Conservation (phyloP, 352 stramenopile species). For the Globisporangium perplexum region DNA sequence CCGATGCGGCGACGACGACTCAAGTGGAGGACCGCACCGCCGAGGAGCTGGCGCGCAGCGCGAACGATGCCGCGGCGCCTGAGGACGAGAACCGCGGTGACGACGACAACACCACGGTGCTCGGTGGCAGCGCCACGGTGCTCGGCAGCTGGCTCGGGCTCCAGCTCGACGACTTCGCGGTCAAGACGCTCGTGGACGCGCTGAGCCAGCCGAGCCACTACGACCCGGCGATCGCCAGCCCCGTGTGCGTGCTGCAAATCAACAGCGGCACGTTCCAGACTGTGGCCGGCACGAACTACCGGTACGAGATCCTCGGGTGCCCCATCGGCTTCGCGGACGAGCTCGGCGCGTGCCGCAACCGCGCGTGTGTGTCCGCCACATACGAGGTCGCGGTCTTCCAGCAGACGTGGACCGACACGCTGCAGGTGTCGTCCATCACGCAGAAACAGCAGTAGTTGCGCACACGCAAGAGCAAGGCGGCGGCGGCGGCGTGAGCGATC, state of each 20-base stretch:
- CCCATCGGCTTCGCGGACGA: slow-evolving; percentile 24
- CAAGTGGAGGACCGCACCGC: slow-evolving; percentile 2
- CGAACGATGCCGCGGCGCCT: slow-evolving; percentile 3
- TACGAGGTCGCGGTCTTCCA: slow-evolving; percentile 36
- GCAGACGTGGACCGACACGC: slow-evolving; percentile 29
- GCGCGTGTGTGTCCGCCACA: slow-evolving; percentile 25
- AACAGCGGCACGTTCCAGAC: slow-evolving; percentile 30
- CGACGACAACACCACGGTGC: slow-evolving; percentile 1
- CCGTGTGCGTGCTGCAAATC: slow-evolving; percentile 36
- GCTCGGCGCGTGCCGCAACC: slow-evolving; percentile 33
- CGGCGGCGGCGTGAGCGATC: no score
- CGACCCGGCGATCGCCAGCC: slow-evolving; percentile 18
- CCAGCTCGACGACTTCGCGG: slow-evolving; percentile 2
- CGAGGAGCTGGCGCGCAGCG: slow-evolving; percentile 3
- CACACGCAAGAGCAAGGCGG: no score
- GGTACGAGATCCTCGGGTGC: slow-evolving; percentile 47
- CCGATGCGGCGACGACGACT: background rate
- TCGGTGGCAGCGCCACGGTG: background rate
- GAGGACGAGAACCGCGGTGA: background rate
- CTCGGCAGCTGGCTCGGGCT: slow-evolving; percentile 7
- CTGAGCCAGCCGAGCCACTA: slow-evolving; percentile 26
- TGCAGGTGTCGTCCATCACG: slow-evolving; percentile 34
- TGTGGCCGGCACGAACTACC: slow-evolving; percentile 56
- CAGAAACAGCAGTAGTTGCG: slow-evolving; percentile 14
- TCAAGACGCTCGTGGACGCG: slow-evolving; percentile 27